Percentiles rank a stretch among this genome's conserved stretches.
Evolutionary conservation across 352 stramenopile species (phyloP).

Genomic region (Pythium utonaiense): DNA sequence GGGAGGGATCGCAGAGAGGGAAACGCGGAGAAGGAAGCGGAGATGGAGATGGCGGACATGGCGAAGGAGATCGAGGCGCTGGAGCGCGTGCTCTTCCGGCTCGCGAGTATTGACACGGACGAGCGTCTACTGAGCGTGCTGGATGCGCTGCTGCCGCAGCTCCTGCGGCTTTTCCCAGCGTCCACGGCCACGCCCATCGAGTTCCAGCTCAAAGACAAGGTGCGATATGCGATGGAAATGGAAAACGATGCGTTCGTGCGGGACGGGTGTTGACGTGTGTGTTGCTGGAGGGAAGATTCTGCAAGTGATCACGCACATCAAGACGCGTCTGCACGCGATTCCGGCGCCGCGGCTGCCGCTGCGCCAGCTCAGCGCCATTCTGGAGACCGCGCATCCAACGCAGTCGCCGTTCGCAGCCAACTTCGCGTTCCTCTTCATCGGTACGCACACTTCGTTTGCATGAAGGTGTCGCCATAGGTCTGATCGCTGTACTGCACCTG

Average conservation of each 20-base stretch:
- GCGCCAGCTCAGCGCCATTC: conserved; percentile 36
- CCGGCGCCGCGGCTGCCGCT: conserved; percentile 45
- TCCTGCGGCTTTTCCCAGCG: conserved; percentile 57
- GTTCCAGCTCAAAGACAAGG: conserved; percentile 68
- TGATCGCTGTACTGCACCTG: neutral
- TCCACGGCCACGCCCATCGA: conserved; percentile 32
- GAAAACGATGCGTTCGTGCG: no score
- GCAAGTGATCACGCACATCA: conserved; percentile 68
- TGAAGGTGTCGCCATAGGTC: neutral
- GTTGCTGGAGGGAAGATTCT: conserved; percentile 58
- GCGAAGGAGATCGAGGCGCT: conserved; percentile 61
- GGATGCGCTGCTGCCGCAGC: conserved; percentile 59
- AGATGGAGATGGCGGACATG: conserved; percentile 22
- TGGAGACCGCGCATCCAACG: conserved; percentile 17
- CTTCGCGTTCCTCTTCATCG: conserved; percentile 74
- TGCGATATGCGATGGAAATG: conserved; percentile 24
- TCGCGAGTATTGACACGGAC: conserved; percentile 56
- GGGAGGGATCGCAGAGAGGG: conserved; percentile 2
- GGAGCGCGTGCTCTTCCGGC: conserved; percentile 74
- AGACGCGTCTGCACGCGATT: conserved; percentile 65
- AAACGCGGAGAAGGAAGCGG: conserved; percentile 3
- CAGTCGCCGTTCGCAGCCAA: conserved; percentile 54
- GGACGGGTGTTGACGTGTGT: neutral
- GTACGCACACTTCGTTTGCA: conserved; percentile 20
- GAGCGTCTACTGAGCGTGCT: conserved; percentile 61